Base-by-base conservation (phyloP, 1,284 basidiomycete species). In the Lignosus rhinocerotis region DNA sequence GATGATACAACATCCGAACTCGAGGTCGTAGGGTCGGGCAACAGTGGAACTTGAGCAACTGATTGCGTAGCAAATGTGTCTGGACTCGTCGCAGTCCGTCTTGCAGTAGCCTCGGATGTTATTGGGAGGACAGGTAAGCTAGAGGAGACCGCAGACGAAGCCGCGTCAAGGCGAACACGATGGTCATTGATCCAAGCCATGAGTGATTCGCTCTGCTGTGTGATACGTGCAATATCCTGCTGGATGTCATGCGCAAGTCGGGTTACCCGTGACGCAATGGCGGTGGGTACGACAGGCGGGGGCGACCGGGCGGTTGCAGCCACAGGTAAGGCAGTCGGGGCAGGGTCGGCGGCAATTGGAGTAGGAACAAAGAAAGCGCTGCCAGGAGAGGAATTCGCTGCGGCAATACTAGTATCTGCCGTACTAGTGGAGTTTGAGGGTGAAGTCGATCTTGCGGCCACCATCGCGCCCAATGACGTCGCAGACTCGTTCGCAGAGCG, bases 401-500 rank as follows among this genome's bases (percentile, higher is more conserved):
- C 25, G 16, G 38, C 52, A 14, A 52, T 11, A 10, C 14, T 43
- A 33, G 6, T 33, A 11, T 30, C 11, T 21, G 33, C 19, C 16
- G 32, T 21, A 31, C n/a, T 38, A 25, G 19, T 36, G 36, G 49
- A 11, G 38, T 51, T 41, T 32, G 48, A 25, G 6, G 57, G 31
- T 10, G 41, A 30, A n/a, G 56, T 38, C 6, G 63, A 49, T 8
- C 70, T 65, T 3, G 68, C 69, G 21, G 69, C 65, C 21, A 72
- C 71, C 25, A 69, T 64, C 21, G 64, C 61, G 2, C 71, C 71
- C 10, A 69, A 59, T 6, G 66, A 66, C 17, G 71, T 72, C 10
- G 67, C 61, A 6, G 59, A 47, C 19, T 64, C 62, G 33, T 43
- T 53, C 33, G 34, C 46, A 5, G 38, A 32, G 33, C 47, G 55